Conservation (phyloP, 2,329 filamentous ascomycete genomes). For the Xylaria sp. region DNA sequence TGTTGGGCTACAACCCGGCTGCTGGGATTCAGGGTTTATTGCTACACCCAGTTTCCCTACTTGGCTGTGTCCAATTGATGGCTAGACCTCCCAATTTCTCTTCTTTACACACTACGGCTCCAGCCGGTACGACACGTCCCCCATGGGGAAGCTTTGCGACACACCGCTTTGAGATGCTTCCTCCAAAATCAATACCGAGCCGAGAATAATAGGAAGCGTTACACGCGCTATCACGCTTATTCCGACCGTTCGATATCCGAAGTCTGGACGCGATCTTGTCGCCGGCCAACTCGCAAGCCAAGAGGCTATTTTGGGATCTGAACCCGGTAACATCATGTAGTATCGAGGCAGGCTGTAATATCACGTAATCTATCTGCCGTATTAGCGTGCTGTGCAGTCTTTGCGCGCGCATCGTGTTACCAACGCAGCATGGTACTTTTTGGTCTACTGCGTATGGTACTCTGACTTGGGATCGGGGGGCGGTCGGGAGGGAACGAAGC, state of each 20-base stretch:
- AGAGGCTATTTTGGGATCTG: background rate
- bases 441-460: background rate
- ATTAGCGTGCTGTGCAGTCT: background rate
- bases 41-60: background rate
- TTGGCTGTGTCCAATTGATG: background rate
- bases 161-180: background rate
- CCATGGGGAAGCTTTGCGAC: background rate
- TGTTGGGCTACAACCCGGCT: background rate
- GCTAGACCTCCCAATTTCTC: background rate
- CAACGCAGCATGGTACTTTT: background rate
- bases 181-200: background rate
- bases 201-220: background rate
- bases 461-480: background rate
- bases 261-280: background rate
- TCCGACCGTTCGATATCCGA: background rate
- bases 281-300: background rate
- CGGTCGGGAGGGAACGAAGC: background rate
- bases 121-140: background rate
- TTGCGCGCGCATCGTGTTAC: background rate
- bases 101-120: background rate
- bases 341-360: background rate
- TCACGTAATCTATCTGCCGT: background rate
- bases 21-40: background rate
- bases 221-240: too few species aligned
- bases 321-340: background rate